These are phyloP conservation scores for Leptographium procerum DNA, from an alignment of 2,329 filamentous ascomycete genomes.

Conservation along the genomic window DNA sequence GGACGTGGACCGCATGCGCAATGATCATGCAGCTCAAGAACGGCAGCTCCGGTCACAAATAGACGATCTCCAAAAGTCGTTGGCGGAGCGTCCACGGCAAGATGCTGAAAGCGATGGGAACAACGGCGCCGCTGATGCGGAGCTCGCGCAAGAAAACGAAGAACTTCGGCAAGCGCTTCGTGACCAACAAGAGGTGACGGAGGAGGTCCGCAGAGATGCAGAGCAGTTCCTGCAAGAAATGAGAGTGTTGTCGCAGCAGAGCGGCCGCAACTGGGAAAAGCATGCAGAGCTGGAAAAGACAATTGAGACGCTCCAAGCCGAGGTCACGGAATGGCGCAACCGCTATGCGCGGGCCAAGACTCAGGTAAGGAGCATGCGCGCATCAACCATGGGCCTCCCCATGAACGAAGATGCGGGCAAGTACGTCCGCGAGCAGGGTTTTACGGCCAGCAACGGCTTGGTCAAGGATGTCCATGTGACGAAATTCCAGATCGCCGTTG, in stretches of 20 bases:
- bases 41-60: slow-evolving; percentile 53
- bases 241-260: slow-evolving; percentile 73
- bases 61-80: slow-evolving; percentile 34
- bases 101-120: slow-evolving; percentile 1
- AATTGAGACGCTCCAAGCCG: slow-evolving; percentile 65
- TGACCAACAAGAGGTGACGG: slow-evolving; percentile 71
- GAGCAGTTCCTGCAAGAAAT: slow-evolving; percentile 80
- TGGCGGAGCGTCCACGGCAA: slow-evolving; percentile 13
- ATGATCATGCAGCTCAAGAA: slow-evolving; percentile 54
- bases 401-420: slow-evolving; percentile 59
- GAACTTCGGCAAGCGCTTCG: slow-evolving; percentile 52
- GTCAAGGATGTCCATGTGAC: slow-evolving; percentile 90
- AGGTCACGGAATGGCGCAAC: slow-evolving; percentile 81
- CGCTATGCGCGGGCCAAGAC: slow-evolving; percentile 83
- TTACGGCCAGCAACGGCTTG: slow-evolving; percentile 61
- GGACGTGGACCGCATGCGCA: slow-evolving; percentile 64
- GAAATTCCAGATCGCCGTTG: slow-evolving; percentile 87
- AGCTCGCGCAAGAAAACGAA: slow-evolving; percentile 57
- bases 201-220: slow-evolving; percentile 77
- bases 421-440: slow-evolving; percentile 53
- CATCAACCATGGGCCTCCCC: slow-evolving; percentile 65
- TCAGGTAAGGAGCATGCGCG: slow-evolving; percentile 69
- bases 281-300: slow-evolving; percentile 69
- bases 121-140: slow-evolving; percentile 30
- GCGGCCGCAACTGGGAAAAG: slow-evolving; percentile 64